These are phyloP conservation scores for Escovopsis sp. DNA, from an alignment of 2,329 filamentous ascomycete genomes.

Conservation along the genomic window DNA sequence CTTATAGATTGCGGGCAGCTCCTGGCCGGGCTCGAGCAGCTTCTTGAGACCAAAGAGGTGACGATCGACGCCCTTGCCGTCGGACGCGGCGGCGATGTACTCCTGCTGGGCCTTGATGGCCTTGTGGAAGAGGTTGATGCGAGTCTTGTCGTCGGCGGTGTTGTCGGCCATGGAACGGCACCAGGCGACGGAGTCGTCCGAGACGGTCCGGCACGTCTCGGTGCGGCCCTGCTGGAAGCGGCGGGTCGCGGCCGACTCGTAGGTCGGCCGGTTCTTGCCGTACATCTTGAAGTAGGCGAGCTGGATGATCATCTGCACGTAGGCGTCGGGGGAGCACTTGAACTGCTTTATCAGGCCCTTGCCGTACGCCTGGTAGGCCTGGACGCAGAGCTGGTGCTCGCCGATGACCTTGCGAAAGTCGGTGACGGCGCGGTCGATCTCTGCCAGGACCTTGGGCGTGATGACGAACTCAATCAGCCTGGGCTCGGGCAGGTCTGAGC, in stretches of 20 bases:
- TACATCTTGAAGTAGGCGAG: constrained; percentile 98
- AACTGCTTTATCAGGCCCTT: constrained; percentile 99
- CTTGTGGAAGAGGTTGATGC: constrained; percentile 62
- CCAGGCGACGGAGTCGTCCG: constrained; percentile 81
- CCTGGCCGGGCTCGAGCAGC: constrained; percentile 64
- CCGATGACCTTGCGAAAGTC: constrained; percentile 74
- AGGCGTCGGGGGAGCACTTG: constrained; percentile 93
- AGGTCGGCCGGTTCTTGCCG: constrained; percentile 91
- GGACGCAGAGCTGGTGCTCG: constrained; percentile 80
- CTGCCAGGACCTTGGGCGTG: constrained; percentile 54
- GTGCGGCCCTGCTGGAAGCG: constrained; percentile 94
- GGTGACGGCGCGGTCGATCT: constrained; percentile 61
- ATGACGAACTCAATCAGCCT: constrained; percentile 63
- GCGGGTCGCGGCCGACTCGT: constrained; percentile 88
- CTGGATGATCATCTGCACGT: constrained; percentile 97
- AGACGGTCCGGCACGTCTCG: constrained; percentile 86
- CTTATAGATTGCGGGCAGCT: constrained; percentile 66
- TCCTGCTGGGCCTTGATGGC: constrained; percentile 71
- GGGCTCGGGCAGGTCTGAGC: constrained; percentile 74
- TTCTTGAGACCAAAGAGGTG: constrained; percentile 98
- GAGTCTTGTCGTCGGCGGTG: constrained; percentile 44
- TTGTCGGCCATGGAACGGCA: constrained; percentile 73
- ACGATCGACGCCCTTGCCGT: constrained; percentile 87
- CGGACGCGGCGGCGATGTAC: constrained; percentile 78
- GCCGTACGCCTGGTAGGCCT: constrained; percentile 93